Evolutionary conservation across 495 filamentous ascomycete species (phyloP).

Genomic region (Clohesyomyces aquaticus): DNA sequence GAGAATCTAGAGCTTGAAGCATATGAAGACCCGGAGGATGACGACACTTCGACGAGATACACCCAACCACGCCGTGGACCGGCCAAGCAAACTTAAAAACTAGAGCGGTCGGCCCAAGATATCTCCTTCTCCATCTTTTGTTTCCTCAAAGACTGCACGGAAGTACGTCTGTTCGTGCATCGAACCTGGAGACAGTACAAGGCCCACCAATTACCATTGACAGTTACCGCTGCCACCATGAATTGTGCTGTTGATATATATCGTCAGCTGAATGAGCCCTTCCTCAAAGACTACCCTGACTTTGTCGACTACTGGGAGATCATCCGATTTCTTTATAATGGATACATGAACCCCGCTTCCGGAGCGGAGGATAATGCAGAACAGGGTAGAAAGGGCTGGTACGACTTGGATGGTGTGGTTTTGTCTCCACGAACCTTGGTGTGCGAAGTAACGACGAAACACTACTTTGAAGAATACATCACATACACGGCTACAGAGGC

Average conservation of each 20-base stretch:
- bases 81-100: too few relatives aligned
- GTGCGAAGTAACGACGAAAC: too few relatives aligned
- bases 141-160: constrained; percentile 11
- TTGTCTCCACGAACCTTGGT: too few relatives aligned
- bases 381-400: too few relatives aligned
- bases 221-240: not conserved
- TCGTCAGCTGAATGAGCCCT: not conserved
- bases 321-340: not conserved
- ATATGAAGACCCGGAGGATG: too few relatives aligned
- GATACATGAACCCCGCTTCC: not conserved
- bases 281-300: not conserved
- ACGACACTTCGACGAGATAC: too few relatives aligned
- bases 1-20: too few relatives aligned
- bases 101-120: not conserved
- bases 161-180: constrained; percentile 9
- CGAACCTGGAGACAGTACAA: constrained; percentile 15
- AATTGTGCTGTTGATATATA: not conserved
- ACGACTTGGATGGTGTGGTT: too few relatives aligned
- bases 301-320: constrained; percentile 3
- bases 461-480: too few relatives aligned
- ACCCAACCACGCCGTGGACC: too few relatives aligned
- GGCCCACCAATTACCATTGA: not conserved
- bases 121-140: constrained; percentile 11
- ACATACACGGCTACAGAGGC: too few relatives aligned
- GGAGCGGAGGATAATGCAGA: too few relatives aligned